phyloP scores from a whole-genome alignment of 179 eudicot species.

The Gypsophila paniculata region DNA sequence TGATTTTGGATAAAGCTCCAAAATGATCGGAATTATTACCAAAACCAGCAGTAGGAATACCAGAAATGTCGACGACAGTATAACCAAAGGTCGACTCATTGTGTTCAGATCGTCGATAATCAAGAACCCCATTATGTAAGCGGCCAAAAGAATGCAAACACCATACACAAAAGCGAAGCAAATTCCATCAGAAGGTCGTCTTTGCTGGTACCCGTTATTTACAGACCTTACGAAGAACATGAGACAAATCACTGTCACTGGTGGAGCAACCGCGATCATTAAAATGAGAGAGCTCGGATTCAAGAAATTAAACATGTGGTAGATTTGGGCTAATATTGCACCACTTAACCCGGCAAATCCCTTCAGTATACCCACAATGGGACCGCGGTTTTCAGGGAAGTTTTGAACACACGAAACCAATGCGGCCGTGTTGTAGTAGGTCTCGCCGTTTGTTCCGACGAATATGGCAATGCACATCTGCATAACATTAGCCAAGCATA shows the following conservation, averaged over 20 bases:
- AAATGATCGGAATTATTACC: constrained; percentile 19
- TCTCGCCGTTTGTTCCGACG: constrained; percentile 35
- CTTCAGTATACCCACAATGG: constrained; percentile 36
- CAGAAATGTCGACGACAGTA: constrained; percentile 20
- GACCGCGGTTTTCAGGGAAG: constrained; percentile 37
- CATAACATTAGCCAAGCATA: constrained; percentile 9
- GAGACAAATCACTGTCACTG: constrained; percentile 25
- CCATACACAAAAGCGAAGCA: constrained; percentile 32
- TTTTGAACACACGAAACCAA: constrained; percentile 36
- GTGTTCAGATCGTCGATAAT: constrained; percentile 25
- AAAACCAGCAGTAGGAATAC: constrained; percentile 24
- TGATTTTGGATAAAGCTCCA: constrained; percentile 22
- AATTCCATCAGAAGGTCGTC: constrained; percentile 28
- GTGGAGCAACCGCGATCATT: constrained; percentile 29
- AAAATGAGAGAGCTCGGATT: constrained; percentile 28
- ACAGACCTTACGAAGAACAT: constrained; percentile 34
- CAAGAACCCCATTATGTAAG: constrained; percentile 32
- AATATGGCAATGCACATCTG: constrained; percentile 38
- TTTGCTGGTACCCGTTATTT: constrained; percentile 28
- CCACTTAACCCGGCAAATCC: constrained; percentile 43
- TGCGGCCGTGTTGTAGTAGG: constrained; percentile 34
- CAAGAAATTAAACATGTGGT: constrained; percentile 24
- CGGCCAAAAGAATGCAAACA: constrained; percentile 36
- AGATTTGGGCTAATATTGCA: constrained; percentile 35
- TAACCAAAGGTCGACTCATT: constrained; percentile 23